Evolutionary conservation across 2,329 filamentous ascomycete species (phyloP).

Genomic region (Phaeosphaeriaceae sp.): DNA sequence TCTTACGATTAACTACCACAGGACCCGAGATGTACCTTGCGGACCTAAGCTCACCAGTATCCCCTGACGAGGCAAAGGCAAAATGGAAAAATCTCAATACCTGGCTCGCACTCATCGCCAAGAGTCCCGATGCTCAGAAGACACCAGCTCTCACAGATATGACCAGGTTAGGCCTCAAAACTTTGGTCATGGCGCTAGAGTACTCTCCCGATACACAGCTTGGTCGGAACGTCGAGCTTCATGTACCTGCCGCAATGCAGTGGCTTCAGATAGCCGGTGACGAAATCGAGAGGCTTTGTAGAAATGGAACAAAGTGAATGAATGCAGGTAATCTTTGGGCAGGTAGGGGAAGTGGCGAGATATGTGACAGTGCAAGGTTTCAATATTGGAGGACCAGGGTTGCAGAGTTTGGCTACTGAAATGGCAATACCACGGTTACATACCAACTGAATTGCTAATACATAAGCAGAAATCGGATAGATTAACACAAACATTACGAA

Average conservation of each 20-base stretch:
- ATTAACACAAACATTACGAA: too few species aligned
- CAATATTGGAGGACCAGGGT: background rate
- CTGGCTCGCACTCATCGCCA: constrained; percentile 6
- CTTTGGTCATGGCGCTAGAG: constrained; percentile 7
- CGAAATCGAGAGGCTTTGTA: constrained; percentile 7
- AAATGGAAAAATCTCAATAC: constrained; percentile 12
- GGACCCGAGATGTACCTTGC: too few species aligned
- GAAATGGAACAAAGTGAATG: background rate
- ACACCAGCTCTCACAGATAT: constrained; percentile 5
- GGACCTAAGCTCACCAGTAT: too few species aligned
- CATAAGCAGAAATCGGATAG: too few species aligned
- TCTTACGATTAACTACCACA: too few species aligned
- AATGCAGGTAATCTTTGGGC: constrained; percentile 4
- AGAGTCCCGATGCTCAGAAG: constrained; percentile 1
- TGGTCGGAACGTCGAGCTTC: constrained; percentile 6
- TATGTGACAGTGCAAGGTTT: constrained; percentile 3
- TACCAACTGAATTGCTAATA: too few species aligned
- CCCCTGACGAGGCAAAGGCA: background rate
- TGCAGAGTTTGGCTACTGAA: background rate
- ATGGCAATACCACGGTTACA: too few species aligned
- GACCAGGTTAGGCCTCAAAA: background rate
- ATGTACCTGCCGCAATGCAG: constrained; percentile 11
- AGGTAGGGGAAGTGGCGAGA: background rate
- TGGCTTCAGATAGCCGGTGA: constrained; percentile 10
- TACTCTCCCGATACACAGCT: background rate